Evolutionary conservation across 495 filamentous ascomycete genomes (phyloP).

Genomic region (Penicillium flavigenum): DNA sequence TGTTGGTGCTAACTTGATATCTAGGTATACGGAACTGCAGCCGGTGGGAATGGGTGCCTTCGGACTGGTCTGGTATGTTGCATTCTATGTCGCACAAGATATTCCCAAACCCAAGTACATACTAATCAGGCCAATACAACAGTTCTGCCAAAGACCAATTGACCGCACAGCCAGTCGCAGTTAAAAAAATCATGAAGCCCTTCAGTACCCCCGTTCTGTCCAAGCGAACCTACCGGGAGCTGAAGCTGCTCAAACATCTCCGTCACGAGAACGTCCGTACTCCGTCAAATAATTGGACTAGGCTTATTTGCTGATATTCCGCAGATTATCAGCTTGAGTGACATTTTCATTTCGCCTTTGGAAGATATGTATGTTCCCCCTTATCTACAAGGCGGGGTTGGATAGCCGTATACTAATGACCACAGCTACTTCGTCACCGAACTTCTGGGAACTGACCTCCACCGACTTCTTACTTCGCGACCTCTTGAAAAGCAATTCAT

Average conservation of each 20-base stretch:
- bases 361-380: conserved; percentile 82
- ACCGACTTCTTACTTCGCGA: conserved; percentile 90
- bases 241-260: conserved; percentile 96
- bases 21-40: conserved; percentile 93
- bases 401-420: conserved; percentile 27
- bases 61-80: conserved; percentile 88
- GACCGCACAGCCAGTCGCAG: conserved; percentile 89
- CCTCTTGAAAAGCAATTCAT: conserved; percentile 99
- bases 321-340: conserved; percentile 95
- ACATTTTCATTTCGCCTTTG: conserved; percentile 98
- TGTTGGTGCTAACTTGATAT: conserved; percentile 19
- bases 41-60: conserved; percentile 99
- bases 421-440: conserved; percentile 95
- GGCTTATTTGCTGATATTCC: conserved; percentile 24
- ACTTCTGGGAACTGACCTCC: conserved; percentile 92
- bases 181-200: conserved; percentile 99
- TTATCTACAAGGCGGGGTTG: conserved; percentile 17
- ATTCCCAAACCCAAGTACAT: background rate
- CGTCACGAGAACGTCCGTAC: conserved; percentile 84
- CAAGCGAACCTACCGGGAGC: conserved; percentile 94
- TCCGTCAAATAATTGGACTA: background rate
- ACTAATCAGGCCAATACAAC: conserved; percentile 21
- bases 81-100: conserved; percentile 19
- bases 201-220: conserved; percentile 97
- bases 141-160: conserved; percentile 98